A percentile compares a stretch with the other conserved stretches of the same genome.
phyloP scores from a whole-genome alignment of 768 basidiomycete species.

The Rhodotorula sphaerocarpa region DNA sequence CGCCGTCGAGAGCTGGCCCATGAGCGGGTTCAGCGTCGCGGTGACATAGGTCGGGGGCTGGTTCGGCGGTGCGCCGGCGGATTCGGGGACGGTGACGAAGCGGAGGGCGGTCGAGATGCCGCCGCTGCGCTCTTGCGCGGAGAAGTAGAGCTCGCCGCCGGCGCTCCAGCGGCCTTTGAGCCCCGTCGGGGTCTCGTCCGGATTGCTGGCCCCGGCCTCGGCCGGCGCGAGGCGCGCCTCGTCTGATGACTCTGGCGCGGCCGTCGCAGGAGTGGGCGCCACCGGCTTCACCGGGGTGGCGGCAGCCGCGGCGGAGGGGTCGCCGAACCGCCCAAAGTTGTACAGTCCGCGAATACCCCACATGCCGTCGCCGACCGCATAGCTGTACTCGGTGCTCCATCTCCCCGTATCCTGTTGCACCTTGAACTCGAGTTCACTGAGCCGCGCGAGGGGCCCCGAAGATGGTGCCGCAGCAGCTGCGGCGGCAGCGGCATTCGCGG shows the following conservation, averaged over 20 bases:
- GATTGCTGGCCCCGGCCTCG: slow-evolving; percentile 52
- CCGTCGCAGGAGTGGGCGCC: background rate
- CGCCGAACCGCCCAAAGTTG: slow-evolving; percentile 72
- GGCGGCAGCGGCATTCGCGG: slow-evolving; percentile 40
- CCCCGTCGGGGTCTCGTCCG: slow-evolving; percentile 82
- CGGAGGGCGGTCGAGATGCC: slow-evolving; percentile 93
- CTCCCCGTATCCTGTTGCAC: slow-evolving; percentile 86
- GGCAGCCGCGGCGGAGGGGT: slow-evolving; percentile 39
- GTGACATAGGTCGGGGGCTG: slow-evolving; percentile 93
- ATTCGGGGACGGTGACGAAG: slow-evolving; percentile 85
- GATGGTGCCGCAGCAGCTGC: slow-evolving; percentile 47
- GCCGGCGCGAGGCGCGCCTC: background rate
- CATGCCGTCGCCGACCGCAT: slow-evolving; percentile 90
- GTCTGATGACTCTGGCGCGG: too few species aligned
- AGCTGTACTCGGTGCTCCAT: slow-evolving; percentile 89
- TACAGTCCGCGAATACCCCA: slow-evolving; percentile 78
- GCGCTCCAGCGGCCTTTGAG: slow-evolving; percentile 81
- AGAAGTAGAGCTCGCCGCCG: slow-evolving; percentile 88
- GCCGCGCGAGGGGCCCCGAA: slow-evolving; percentile 45
- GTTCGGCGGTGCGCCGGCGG: slow-evolving; percentile 53
- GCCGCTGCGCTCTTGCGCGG: slow-evolving; percentile 82
- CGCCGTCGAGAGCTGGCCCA: slow-evolving; percentile 83
- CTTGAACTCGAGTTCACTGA: slow-evolving; percentile 58
- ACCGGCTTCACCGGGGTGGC: background rate
- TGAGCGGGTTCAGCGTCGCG: slow-evolving; percentile 88